These are phyloP conservation scores for Furcasterigmium furcatum DNA, from an alignment of 2,329 filamentous ascomycete genomes.

Conservation along the genomic window DNA sequence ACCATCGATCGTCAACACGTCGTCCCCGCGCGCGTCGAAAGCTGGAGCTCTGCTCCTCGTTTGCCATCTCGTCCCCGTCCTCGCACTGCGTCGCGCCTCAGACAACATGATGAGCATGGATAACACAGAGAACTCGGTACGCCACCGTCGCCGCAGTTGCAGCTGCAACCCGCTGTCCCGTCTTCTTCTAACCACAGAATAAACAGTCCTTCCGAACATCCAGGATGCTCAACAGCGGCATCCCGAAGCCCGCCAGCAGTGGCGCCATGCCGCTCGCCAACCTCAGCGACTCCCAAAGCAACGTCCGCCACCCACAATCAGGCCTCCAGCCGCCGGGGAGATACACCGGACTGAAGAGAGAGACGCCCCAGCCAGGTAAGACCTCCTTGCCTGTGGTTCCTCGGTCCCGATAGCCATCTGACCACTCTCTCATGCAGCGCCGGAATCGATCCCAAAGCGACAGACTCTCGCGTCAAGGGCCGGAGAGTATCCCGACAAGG, in stretches of 20 bases:
- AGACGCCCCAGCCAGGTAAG: constrained; percentile 40
- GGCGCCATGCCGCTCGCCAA: constrained; percentile 22
- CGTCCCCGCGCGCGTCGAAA: constrained; percentile 20
- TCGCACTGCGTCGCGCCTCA: constrained; percentile 16
- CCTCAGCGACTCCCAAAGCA: constrained; percentile 58
- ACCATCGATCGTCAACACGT: constrained; percentile 17
- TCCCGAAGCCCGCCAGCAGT: constrained; percentile 10
- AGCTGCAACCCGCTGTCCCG: no score
- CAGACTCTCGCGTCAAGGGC: constrained; percentile 55
- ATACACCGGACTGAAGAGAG: constrained; percentile 42
- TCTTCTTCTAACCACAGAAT: background rate
- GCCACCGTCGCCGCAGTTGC: constrained; percentile 4
- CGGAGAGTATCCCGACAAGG: constrained; percentile 43
- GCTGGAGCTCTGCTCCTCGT: constrained; percentile 34
- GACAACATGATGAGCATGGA: constrained; percentile 9
- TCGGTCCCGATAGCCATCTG: constrained; percentile 1
- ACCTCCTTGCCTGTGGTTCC: constrained; percentile 7
- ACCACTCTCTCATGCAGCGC: constrained; percentile 30
- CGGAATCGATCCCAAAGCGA: constrained; percentile 56
- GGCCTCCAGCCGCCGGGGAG: constrained; percentile 32
- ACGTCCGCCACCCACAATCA: constrained; percentile 44
- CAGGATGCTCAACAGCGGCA: constrained; percentile 13
- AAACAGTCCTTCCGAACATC: constrained; percentile 17
- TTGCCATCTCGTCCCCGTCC: constrained; percentile 22
- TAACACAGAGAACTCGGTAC: constrained; percentile 7